phyloP scores from a whole-genome alignment of 495 filamentous ascomycete genomes.

The Penicillium paxilli region DNA sequence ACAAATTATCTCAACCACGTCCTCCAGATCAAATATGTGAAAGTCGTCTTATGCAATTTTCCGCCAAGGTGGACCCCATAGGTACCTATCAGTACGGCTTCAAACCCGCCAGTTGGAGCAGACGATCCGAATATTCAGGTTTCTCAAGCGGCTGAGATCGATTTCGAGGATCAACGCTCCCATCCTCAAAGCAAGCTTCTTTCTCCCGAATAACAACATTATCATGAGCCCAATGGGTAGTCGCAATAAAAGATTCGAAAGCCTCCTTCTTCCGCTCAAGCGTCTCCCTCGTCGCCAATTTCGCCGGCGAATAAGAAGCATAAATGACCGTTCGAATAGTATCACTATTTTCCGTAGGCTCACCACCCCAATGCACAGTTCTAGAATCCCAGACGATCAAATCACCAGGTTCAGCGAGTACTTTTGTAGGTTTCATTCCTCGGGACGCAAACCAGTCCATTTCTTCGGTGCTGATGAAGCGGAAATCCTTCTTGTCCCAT shows the following conservation, averaged over 20 bases:
- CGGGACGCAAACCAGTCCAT: slow-evolving; percentile 34
- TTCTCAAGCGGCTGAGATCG: slow-evolving; percentile 32
- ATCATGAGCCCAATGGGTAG: slow-evolving; percentile 46
- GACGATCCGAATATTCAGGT: slow-evolving; percentile 28
- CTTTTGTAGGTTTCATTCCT: slow-evolving; percentile 33
- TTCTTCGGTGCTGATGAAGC: slow-evolving; percentile 28
- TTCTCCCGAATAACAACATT: slow-evolving; percentile 26
- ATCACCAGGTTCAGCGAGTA: slow-evolving; percentile 40
- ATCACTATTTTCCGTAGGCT: slow-evolving; percentile 21
- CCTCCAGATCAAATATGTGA: too few species aligned
- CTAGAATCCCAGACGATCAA: slow-evolving; percentile 47
- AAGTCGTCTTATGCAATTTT: too few species aligned
- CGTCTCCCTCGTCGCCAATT: slow-evolving; percentile 29
- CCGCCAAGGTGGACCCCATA: too few species aligned
- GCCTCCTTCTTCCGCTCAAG: slow-evolving; percentile 33
- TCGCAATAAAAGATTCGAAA: slow-evolving; percentile 34
- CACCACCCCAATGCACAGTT: slow-evolving; percentile 36
- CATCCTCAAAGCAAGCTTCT: slow-evolving; percentile 22
- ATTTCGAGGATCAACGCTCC: slow-evolving; percentile 32
- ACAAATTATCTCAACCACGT: too few species aligned
- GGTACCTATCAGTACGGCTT: slow-evolving; percentile 30
- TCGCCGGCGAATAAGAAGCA: slow-evolving; percentile 38
- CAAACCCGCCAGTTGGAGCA: slow-evolving; percentile 36
- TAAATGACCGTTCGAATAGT: slow-evolving; percentile 38
- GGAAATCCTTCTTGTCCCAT: slow-evolving; percentile 30